phyloP scores from a whole-genome alignment of 768 basidiomycete genomes.

The Tremella yokohamensis region DNA sequence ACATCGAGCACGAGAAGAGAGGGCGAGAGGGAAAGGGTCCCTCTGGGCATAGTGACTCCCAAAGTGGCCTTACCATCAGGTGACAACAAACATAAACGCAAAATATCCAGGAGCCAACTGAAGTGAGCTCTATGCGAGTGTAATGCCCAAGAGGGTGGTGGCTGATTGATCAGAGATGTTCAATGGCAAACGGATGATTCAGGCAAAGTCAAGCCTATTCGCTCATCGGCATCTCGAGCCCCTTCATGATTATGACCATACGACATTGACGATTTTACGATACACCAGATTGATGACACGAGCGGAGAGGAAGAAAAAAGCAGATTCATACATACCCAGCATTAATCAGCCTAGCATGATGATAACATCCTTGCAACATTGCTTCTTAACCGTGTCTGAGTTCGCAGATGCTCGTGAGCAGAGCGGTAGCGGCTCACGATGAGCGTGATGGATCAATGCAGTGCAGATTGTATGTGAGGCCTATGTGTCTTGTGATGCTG shows the following conservation, averaged over 20 bases:
- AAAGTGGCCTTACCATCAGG: neutral
- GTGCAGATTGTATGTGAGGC: too few relatives aligned
- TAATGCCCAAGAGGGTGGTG: neutral
- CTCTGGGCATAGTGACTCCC: neutral
- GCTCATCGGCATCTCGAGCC: conserved; percentile 13
- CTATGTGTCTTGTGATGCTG: too few relatives aligned
- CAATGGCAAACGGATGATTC: conserved; percentile 43
- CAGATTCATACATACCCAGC: too few relatives aligned
- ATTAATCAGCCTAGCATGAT: too few relatives aligned
- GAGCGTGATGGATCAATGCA: too few relatives aligned
- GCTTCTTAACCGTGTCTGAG: too few relatives aligned
- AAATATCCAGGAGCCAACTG: conserved; percentile 41
- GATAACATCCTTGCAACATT: too few relatives aligned
- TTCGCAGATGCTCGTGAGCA: too few relatives aligned
- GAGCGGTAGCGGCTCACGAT: too few relatives aligned
- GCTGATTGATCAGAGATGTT: conserved; percentile 26
- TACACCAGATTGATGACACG: neutral
- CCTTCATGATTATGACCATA: conserved; percentile 4
- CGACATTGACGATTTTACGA: conserved; percentile 2
- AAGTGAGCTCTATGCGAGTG: conserved; percentile 24
- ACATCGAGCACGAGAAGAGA: conserved; percentile 1
- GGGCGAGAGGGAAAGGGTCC: conserved; percentile 6
- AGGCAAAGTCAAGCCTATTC: conserved; percentile 28
- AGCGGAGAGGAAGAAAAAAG: neutral
- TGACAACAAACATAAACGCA: conserved; percentile 38